Evolutionary conservation across 23 red algal genomes (phyloP).

Genomic region (Gracilaria gracilis): DNA sequence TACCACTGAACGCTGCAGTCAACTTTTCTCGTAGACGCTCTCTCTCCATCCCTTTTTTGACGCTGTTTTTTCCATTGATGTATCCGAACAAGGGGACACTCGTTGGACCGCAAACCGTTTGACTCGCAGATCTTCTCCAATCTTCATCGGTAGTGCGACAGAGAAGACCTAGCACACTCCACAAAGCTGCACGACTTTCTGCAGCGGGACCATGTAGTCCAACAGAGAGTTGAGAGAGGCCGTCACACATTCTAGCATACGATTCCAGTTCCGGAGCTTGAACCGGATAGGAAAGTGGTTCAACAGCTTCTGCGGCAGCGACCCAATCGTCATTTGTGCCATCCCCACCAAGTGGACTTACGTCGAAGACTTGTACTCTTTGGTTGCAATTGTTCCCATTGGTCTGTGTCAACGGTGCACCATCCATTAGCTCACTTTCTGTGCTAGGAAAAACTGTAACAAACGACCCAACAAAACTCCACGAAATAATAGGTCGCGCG

Average conservation of each 20-base stretch:
- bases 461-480: slow-evolving; percentile 61
- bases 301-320: slow-evolving; percentile 45
- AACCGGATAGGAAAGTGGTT: slow-evolving; percentile 27
- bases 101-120: slow-evolving; percentile 41
- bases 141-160: slow-evolving; percentile 18
- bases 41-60: slow-evolving; percentile 51
- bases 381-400: not conserved
- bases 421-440: not conserved
- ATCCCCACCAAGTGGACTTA: slow-evolving; percentile 18
- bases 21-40: slow-evolving; percentile 46
- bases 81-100: slow-evolving; percentile 44
- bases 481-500: slow-evolving; percentile 47
- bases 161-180: slow-evolving; percentile 48
- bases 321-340: slow-evolving; percentile 40
- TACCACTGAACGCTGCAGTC: slow-evolving; percentile 51
- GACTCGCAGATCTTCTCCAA: slow-evolving; percentile 50
- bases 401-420: not conserved
- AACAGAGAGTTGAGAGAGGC: slow-evolving; percentile 30
- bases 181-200: slow-evolving; percentile 50
- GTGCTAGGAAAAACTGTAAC: slow-evolving; percentile 26
- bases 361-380: slow-evolving; percentile 34
- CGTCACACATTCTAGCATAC: slow-evolving; percentile 61
- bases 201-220: slow-evolving; percentile 25
- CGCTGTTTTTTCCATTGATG: slow-evolving; percentile 17
- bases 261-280: slow-evolving; percentile 8